Base-by-base conservation (phyloP, 768 basidiomycete genomes). In the Termitomyces sp. region DNA sequence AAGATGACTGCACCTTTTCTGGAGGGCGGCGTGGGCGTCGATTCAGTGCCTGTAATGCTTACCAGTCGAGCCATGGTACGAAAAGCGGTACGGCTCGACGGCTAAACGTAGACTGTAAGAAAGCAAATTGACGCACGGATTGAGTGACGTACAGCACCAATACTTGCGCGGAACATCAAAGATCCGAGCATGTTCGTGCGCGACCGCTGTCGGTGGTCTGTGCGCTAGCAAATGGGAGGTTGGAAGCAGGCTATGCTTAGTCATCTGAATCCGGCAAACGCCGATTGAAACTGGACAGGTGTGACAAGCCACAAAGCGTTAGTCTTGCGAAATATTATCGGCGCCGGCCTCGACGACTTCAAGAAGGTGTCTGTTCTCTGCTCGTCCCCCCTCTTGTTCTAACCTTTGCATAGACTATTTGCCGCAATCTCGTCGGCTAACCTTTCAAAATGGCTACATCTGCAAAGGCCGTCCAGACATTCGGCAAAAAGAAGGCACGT, bases 401-500 rank as follows among this genome's bases (percentile, higher is more conserved):
- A 6, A 49, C 24, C 2, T 19, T 45, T 48, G 17, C 12, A 10
- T 10, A 57, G 59, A 57, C 55, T 34, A 45, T 14, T 46, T 57
- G 64, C 63, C 63, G 61, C 60, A 64, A 61, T 56, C 53, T 54
- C 58, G 57, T 62, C 64, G 62, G 66, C 62, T 63, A 67, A 65
- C 24, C 22, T n/a, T 59, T 63, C 67, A 83, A 76, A 74, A 91
- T 90, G 88, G 82, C 71, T 62, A 74, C 85, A 64, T 80, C 87
- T 68, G 73, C 75, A 62, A 91, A 92, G 78, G 93, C 95, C 78
- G 96, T 98, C 64, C 96, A 98, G 73, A 96, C 93, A 60, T 98
- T 98, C 77, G 96, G 96, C 76, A 98, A 98, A 92, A 98, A 98
- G 88, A 98, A 98, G 90, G 93, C 83, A 71, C 60, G 83, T 67